Percentiles rank a stretch among this genome's conserved stretches.
Evolutionary conservation across 768 basidiomycete species (phyloP).

Genomic region (Rhodotorula toruloides): DNA sequence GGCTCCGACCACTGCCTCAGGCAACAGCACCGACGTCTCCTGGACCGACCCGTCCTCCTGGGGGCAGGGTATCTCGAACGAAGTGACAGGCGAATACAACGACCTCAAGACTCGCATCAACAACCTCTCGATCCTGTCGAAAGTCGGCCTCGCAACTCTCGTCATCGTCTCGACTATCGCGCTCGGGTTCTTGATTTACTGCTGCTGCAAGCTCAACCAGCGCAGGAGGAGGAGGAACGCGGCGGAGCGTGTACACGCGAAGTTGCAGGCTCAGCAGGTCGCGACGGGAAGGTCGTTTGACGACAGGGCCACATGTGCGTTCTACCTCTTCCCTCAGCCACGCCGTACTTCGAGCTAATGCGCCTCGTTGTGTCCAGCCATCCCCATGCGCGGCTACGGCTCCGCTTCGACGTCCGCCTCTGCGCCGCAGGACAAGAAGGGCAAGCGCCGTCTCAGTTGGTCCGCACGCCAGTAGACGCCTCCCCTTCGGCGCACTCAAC

Average conservation of each 20-base stretch:
- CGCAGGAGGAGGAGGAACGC: slow-evolving; percentile 5
- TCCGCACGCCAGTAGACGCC: not conserved
- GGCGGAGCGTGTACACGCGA: slow-evolving; percentile 1
- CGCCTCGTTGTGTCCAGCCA: not conserved
- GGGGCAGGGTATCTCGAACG: not conserved
- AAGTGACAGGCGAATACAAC: not conserved
- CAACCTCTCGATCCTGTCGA: not conserved
- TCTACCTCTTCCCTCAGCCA: not conserved
- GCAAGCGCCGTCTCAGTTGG: slow-evolving; percentile 7
- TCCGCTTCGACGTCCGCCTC: not conserved
- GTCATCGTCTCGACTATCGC: not conserved
- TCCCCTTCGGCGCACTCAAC: too few species aligned
- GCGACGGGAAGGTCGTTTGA: not conserved
- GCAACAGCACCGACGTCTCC: not conserved
- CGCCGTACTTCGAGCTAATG: not conserved
- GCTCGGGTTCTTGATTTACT: slow-evolving; percentile 3
- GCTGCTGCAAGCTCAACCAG: slow-evolving; percentile 8
- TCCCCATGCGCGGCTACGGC: slow-evolving; percentile 2
- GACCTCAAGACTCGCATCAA: slow-evolving; percentile 1
- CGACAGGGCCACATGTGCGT: not conserved
- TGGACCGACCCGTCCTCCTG: slow-evolving; percentile 9
- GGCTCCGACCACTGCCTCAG: not conserved
- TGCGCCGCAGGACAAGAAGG: slow-evolving; percentile 1
- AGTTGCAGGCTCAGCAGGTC: not conserved
- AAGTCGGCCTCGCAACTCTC: slow-evolving; percentile 13